Percentiles rank a stretch among this genome's conserved stretches.
These are phyloP conservation scores for Claviceps cyperi DNA, from an alignment of 2,329 filamentous ascomycete species.

Conservation along the genomic window DNA sequence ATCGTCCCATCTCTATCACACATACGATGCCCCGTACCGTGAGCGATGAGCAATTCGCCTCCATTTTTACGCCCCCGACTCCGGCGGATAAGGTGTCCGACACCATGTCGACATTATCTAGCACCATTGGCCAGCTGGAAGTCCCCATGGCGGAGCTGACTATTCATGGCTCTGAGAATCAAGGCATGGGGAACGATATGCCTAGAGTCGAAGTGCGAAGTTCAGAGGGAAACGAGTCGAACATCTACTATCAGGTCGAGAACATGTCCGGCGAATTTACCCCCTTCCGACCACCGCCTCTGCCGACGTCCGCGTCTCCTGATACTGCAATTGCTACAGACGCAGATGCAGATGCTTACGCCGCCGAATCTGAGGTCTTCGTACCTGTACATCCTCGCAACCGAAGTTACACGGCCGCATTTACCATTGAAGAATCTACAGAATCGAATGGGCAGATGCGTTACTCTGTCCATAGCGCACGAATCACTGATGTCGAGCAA, in stretches of 20 bases:
- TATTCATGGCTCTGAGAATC: conserved; percentile 26
- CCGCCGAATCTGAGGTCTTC: conserved; percentile 17
- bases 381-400: conserved; percentile 29
- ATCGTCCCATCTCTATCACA: conserved; percentile 83
- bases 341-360: conserved; percentile 22
- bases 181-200: conserved; percentile 30
- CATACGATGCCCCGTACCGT: conserved; percentile 62
- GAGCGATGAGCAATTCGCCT: conserved; percentile 61
- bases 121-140: conserved; percentile 45
- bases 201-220: conserved; percentile 38
- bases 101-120: conserved; percentile 53
- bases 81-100: conserved; percentile 38
- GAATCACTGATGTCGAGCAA: conserved; percentile 36
- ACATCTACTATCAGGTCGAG: conserved; percentile 52
- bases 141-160: conserved; percentile 40
- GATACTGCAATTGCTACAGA: conserved; percentile 14
- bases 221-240: conserved; percentile 41
- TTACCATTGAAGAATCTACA: conserved; percentile 53
- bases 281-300: conserved; percentile 75
- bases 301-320: conserved; percentile 47
- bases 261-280: conserved; percentile 55
- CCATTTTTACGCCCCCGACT: conserved; percentile 57
- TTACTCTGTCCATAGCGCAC: conserved; percentile 45
- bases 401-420: conserved; percentile 47
- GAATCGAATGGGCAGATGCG: conserved; percentile 44